Conservation (phyloP, 2,329 filamentous ascomycete genomes). For the Corynespora cassiicola region DNA sequence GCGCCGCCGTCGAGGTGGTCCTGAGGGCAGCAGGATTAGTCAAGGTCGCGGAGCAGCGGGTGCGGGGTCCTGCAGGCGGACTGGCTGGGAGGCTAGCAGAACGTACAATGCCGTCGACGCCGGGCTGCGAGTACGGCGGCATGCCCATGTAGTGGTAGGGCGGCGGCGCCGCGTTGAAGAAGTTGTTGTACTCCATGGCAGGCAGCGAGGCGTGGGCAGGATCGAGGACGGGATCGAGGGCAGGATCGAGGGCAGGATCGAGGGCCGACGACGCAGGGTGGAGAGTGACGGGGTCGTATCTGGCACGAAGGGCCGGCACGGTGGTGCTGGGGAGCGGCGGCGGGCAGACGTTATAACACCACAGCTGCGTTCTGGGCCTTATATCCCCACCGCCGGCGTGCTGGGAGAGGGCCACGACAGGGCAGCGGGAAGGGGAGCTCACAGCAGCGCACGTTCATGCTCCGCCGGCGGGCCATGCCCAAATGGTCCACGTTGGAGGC, state of each 20-base stretch:
- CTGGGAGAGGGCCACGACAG: conserved; percentile 3
- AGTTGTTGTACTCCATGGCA: conserved; percentile 66
- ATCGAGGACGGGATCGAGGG: conserved; percentile 3
- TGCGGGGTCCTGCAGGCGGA: conserved; percentile 36
- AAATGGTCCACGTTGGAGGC: not conserved
- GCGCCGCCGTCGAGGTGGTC: conserved; percentile 53
- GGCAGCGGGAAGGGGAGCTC: too few relatives aligned
- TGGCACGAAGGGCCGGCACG: conserved; percentile 1
- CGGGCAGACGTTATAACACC: conserved; percentile 11
- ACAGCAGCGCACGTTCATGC: conserved; percentile 11
- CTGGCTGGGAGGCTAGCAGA: conserved; percentile 27
- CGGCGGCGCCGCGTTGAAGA: conserved; percentile 53
- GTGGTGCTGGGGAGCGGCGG: conserved; percentile 5
- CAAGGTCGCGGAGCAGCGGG: conserved; percentile 4
- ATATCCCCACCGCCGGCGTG: conserved; percentile 14
- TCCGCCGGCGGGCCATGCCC: conserved; percentile 2
- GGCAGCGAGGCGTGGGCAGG: conserved; percentile 1
- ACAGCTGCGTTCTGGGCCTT: conserved; percentile 17
- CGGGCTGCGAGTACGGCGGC: conserved; percentile 41
- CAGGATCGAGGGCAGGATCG: conserved; percentile 1
- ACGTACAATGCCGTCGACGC: conserved; percentile 46
- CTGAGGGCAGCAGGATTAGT: conserved; percentile 36
- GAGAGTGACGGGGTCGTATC: not conserved
- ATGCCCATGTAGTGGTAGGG: conserved; percentile 59
- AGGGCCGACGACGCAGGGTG: not conserved